phyloP scores from a whole-genome alignment of 768 basidiomycete genomes.

The Mrakia frigida region DNA sequence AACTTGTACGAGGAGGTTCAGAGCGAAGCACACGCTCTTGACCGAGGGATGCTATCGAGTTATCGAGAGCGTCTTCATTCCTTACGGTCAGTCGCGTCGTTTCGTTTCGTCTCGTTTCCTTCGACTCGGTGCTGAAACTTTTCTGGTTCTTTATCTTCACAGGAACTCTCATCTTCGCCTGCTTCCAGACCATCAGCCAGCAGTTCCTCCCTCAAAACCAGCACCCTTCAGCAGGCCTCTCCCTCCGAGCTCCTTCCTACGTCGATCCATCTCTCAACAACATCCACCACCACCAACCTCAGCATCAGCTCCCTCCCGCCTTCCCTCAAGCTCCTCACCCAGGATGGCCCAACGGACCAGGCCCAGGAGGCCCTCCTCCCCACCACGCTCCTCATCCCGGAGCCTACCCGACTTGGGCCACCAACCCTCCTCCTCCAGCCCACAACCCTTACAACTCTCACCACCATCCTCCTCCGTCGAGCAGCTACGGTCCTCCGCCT shows the following conservation, averaged over 20 bases:
- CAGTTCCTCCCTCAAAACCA: conserved; percentile 5
- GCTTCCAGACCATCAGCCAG: conserved; percentile 19
- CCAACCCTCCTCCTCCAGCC: neutral
- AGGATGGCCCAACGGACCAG: neutral
- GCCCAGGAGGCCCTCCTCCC: conserved; percentile 5
- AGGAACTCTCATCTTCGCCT: conserved; percentile 25
- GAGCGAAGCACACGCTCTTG: conserved; percentile 41
- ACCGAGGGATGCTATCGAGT: conserved; percentile 42
- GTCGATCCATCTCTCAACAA: neutral
- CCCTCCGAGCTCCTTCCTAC: neutral
- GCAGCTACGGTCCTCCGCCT: neutral
- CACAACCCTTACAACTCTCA: neutral
- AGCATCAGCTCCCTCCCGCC: conserved; percentile 1
- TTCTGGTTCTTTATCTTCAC: neutral
- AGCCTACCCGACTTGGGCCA: neutral
- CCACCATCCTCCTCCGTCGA: neutral
- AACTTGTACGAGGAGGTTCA: conserved; percentile 43
- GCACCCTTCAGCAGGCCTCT: neutral
- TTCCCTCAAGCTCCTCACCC: conserved; percentile 10
- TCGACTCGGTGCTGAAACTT: neutral
- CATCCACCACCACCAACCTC: conserved; percentile 3
- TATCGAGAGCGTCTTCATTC: conserved; percentile 43
- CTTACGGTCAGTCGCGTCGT: conserved; percentile 42
- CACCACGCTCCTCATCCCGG: neutral
- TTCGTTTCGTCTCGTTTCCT: neutral